A percentile compares a stretch with the other conserved stretches of the same genome.
These are phyloP conservation scores for Hypocreales sp. DNA, from an alignment of 2,329 filamentous ascomycete species.

Conservation along the genomic window DNA sequence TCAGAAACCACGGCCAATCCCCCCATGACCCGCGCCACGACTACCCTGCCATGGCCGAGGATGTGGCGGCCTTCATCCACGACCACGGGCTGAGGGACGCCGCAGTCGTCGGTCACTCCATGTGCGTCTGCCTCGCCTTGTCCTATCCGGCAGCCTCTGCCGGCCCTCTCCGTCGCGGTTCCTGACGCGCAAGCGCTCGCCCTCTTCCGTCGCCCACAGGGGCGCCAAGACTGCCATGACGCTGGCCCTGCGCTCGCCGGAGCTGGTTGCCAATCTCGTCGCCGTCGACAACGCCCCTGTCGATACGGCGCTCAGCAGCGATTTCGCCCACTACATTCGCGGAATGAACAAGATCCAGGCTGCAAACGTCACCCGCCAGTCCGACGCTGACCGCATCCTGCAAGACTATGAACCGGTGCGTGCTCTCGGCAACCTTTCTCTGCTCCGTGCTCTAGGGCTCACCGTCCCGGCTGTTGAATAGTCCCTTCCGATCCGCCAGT, in stretches of 20 bases:
- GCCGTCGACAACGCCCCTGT: conserved; percentile 87
- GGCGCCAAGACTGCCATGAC: conserved; percentile 90
- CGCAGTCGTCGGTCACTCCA: conserved; percentile 84
- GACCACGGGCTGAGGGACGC: conserved; percentile 53
- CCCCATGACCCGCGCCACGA: conserved; percentile 64
- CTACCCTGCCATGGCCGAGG: conserved; percentile 68
- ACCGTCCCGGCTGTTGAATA: no score
- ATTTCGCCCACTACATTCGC: conserved; percentile 67
- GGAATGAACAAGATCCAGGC: conserved; percentile 74
- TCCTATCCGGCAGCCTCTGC: background rate
- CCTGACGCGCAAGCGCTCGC: no score
- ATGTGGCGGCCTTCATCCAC: conserved; percentile 65
- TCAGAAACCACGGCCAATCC: conserved; percentile 87
- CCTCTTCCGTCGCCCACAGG: no score
- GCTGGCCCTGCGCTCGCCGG: conserved; percentile 56
- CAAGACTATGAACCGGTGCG: conserved; percentile 52
- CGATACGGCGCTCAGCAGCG: conserved; percentile 56
- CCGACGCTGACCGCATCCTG: conserved; percentile 69
- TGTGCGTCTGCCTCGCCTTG: conserved; percentile 41
- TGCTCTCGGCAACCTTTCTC: background rate
- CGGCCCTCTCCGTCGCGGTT: no score
- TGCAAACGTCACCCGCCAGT: conserved; percentile 48
- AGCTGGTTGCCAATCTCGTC: conserved; percentile 54
- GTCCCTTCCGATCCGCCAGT: conserved; percentile 69
- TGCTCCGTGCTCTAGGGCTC: no score